Evolutionary conservation across 768 basidiomycete species (phyloP).

Genomic region (Kwoniella mangroviensis): DNA sequence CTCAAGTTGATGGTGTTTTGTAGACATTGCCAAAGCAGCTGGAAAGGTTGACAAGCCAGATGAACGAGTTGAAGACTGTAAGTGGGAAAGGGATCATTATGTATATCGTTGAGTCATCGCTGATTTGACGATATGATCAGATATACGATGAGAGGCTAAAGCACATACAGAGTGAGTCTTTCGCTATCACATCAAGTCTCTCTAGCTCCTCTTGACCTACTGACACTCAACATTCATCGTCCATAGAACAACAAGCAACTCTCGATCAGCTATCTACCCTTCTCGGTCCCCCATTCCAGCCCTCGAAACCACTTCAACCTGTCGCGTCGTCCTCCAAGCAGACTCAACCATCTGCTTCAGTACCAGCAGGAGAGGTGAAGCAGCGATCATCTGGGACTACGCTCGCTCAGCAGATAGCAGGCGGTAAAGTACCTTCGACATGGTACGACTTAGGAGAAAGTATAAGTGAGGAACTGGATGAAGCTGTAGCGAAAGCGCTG

Average conservation of each 20-base stretch:
- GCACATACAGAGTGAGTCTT: conserved; percentile 54
- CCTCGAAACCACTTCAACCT: conserved; percentile 56
- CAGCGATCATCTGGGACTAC: conserved; percentile 12
- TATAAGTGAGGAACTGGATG: conserved; percentile 32
- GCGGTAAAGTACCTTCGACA: conserved; percentile 14
- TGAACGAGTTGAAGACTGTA: conserved; percentile 66
- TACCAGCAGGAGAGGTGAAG: conserved; percentile 4
- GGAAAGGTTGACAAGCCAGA: conserved; percentile 70
- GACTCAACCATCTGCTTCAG: conserved; percentile 25
- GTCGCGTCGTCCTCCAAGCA: conserved; percentile 36
- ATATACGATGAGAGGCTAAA: conserved; percentile 41
- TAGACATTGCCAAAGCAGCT: conserved; percentile 70
- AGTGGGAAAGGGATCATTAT: neutral
- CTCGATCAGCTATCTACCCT: conserved; percentile 83
- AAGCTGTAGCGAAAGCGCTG: conserved; percentile 26
- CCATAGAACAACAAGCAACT: conserved; percentile 67
- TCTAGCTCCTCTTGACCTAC: too few species aligned
- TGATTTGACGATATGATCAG: conserved; percentile 14
- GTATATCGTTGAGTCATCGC: neutral
- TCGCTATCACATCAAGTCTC: too few species aligned
- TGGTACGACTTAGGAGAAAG: conserved; percentile 45
- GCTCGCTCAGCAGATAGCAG: conserved; percentile 28
- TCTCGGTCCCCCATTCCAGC: conserved; percentile 73
- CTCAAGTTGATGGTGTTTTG: neutral
- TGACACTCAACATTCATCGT: neutral